Base-by-base conservation (phyloP, 129 eudicot genomes). In the Artemisia tridentata region DNA sequence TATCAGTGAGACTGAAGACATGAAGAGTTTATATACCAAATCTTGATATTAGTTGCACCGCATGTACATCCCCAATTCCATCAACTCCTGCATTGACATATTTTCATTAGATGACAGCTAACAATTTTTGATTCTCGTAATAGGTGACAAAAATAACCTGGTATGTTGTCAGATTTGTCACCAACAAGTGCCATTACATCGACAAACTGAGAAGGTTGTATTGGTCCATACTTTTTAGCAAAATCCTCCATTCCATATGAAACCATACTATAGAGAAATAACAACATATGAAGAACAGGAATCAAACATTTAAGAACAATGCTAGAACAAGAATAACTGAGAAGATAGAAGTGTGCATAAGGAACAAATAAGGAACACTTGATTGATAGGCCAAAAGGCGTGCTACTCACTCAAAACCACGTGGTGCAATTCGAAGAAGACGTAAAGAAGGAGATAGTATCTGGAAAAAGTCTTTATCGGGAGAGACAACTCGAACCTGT, bases 401-500 rank as follows among this genome's bases (percentile, higher is more conserved):
- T 47, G 59, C 72, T 63, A 90, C 96, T 89, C 74, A 89, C 99
- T 85, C 96, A 64, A 84, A 77, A 49, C 99, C 99, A 79, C 99
- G 99, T 67, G 99, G 96, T 72, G 97, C 92, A 61, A 87, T 85
- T 78, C 99, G 87, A 78, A 93, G 68, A 72, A 93, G 97, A 52
- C 97, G 99, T 68, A 93, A 79, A 3, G 99, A 93, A 54, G 99
- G 99, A 69, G 99, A 93, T 71, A 93, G 80, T 72, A 93, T 93
- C 85, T 93, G 97, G 63, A 93, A 93, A 74, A 93, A 93, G 72
- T 93, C 99, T 82, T 90, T 93, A 78, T 93, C 99, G 0, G 99
- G 99, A 71, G 99, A 93, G 81, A 93, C 99, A 77, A 93, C 96
- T 74, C 97, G 86, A 43, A 93, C 99, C 99, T 93, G 86, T 56